Conservation (phyloP, 2,329 filamentous ascomycete genomes). For the Aotearoamyces nothofagi region DNA sequence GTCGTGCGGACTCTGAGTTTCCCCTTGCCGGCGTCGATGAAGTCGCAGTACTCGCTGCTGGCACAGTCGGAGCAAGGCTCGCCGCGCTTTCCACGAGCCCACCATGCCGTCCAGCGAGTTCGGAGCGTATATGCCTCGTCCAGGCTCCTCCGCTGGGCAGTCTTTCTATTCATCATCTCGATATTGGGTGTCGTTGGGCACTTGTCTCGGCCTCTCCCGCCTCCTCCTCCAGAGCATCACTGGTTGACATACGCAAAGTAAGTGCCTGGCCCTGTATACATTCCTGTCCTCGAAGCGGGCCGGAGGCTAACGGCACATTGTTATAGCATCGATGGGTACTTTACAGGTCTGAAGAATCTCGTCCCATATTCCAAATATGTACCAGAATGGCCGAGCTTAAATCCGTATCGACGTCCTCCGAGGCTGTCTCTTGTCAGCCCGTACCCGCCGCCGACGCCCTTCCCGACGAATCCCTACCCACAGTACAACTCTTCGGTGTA, state of each 20-base stretch:
- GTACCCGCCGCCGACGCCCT: conserved; percentile 23
- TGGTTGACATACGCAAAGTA: conserved; percentile 29
- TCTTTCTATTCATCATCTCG: no score
- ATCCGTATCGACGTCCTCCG: no score
- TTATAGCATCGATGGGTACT: conserved; percentile 65
- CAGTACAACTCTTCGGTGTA: conserved; percentile 44
- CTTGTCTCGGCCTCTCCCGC: background rate
- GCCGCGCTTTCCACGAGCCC: background rate
- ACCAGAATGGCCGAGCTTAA: conserved; percentile 62
- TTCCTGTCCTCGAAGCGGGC: background rate
- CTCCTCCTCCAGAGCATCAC: conserved; percentile 10
- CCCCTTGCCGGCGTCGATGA: background rate
- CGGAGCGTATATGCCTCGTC: background rate
- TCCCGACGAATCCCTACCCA: conserved; percentile 54
- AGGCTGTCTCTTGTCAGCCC: conserved; percentile 4
- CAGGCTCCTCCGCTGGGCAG: conserved; percentile 1
- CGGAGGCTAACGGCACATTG: conserved; percentile 6
- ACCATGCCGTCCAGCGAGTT: background rate
- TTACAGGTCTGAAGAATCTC: conserved; percentile 59
- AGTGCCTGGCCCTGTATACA: conserved; percentile 11
- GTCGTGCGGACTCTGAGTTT: conserved; percentile 1
- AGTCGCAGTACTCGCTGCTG: conserved; percentile 1
- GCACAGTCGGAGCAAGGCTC: background rate
- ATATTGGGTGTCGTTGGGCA: no score
- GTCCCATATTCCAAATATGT: conserved; percentile 46